Evolutionary conservation across 1,284 basidiomycete species (phyloP), one percentile per base, ranked within the genome.

Genomic region (Anthracocystis walkeri): DNA sequence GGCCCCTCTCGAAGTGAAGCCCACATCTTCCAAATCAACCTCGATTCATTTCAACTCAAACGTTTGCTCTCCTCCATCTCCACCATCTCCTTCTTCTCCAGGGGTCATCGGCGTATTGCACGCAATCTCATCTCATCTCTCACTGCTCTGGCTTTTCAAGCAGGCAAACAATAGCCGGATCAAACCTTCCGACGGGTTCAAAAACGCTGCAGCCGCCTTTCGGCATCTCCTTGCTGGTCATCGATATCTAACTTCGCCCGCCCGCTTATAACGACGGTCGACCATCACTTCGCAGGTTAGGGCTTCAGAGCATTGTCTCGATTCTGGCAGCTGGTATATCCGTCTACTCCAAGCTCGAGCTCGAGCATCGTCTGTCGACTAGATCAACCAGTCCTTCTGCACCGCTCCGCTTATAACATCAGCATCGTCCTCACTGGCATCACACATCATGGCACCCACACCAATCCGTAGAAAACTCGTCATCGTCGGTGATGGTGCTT

Each of bases 401-500:
- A 10, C 11, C 44, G 25, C 23, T 20, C 31, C 23, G 12, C 16
- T 10, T 2, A 31, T 10, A 16, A 38, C 41, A 42, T 20, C 41
- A 42, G 7, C 41, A 42, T 42, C 41, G 20, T 42, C 41, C 6
- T 21, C 41, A 42, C 48, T 31, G 11, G n/a, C 29, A 33, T 33
- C 48, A 6, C 29, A 8, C 48, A 60, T 7, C 51, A 75, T 75
- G 72, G 50, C 68, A 20, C 74, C 74, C 7, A 58, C 65, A 29
- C 75, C 93, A 91, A 92, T 94, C 86, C 90, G 92, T 80, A 89
- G 93, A 83, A 94, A 94, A 87, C 88, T 95, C 65, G 93, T 94
- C 87, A 96, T 96, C 85, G 94, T 97, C 66, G 95, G 95, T 21
- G 79, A 82, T 58, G 81, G 81, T 31, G 78, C 75, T 4, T 79